Conservation (phyloP, 1,284 basidiomycete species). For the Apiotrichum sp. region DNA sequence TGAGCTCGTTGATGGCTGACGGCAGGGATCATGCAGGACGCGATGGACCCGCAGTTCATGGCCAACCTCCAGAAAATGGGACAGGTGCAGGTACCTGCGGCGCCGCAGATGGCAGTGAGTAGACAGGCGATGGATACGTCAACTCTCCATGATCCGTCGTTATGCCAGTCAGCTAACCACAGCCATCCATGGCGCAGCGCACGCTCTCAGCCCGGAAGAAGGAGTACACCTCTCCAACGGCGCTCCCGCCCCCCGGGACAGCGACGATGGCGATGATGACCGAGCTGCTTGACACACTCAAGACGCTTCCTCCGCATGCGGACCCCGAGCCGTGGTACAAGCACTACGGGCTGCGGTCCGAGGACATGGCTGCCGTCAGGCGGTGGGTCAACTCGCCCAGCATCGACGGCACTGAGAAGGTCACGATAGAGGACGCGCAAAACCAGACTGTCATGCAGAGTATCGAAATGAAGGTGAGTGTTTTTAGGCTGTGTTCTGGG, state of each 20-base stretch:
- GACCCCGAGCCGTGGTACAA: conserved; percentile 47
- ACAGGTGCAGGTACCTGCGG: conserved; percentile 60
- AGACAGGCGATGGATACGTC: background rate
- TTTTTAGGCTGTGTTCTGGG: background rate
- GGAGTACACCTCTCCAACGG: conserved; percentile 47
- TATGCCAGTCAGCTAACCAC: background rate
- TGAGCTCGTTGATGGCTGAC: background rate
- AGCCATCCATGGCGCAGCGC: conserved; percentile 38
- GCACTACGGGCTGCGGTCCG: conserved; percentile 58
- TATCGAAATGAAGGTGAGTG: conserved; percentile 51
- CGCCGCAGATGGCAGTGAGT: conserved; percentile 49
- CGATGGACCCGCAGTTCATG: conserved; percentile 67
- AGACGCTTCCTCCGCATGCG: conserved; percentile 49
- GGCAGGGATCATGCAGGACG: conserved; percentile 62
- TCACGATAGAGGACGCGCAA: conserved; percentile 54
- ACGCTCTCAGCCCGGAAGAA: conserved; percentile 35
- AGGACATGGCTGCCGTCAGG: conserved; percentile 56
- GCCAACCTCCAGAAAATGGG: conserved; percentile 65
- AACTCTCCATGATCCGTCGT: too few species aligned
- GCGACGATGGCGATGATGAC: conserved; percentile 57
- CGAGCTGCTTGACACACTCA: conserved; percentile 62
- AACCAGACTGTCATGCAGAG: conserved; percentile 6
- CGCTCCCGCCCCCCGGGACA: conserved; percentile 50
- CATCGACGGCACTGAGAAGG: conserved; percentile 53
- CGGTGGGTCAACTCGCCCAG: conserved; percentile 66